Percentiles rank a stretch among this genome's conserved stretches.
These are phyloP conservation scores for Phytophthora tentaculata DNA, from an alignment of 352 stramenopile genomes.

Conservation along the genomic window DNA sequence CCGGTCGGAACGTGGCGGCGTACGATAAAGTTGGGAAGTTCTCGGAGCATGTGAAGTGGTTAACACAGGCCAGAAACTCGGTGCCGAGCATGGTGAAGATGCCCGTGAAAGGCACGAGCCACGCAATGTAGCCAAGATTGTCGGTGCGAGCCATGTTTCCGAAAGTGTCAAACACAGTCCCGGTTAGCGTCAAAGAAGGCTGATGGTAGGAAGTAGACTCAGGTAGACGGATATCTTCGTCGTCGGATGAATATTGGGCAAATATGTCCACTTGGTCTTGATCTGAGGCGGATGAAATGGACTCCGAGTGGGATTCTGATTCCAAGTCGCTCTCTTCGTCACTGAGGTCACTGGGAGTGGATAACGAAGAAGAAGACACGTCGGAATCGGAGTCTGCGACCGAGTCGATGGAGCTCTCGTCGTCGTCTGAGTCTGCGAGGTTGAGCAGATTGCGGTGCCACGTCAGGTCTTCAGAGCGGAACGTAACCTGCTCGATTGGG, in stretches of 20 bases:
- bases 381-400: constrained; percentile 15
- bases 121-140: constrained; percentile 71
- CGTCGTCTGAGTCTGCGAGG: not conserved
- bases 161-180: constrained; percentile 17
- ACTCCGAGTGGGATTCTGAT: constrained; percentile 10
- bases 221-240: constrained; percentile 14
- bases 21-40: constrained; percentile 88
- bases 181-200: not conserved
- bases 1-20: constrained; percentile 77
- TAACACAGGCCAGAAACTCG: constrained; percentile 66
- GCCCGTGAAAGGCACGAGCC: constrained; percentile 74
- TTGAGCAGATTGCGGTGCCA: constrained; percentile 10
- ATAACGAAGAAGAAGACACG: constrained; percentile 5
- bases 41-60: constrained; percentile 77
- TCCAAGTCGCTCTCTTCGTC: constrained; percentile 25
- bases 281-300: constrained; percentile 6
- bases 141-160: constrained; percentile 42
- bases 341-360: constrained; percentile 13
- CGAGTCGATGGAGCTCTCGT: constrained; percentile 11
- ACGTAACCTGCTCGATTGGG: constrained; percentile 3
- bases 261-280: constrained; percentile 12
- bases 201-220: constrained; percentile 7
- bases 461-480: constrained; percentile 18
- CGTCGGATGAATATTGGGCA: constrained; percentile 19
- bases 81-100: constrained; percentile 79